Percentiles rank a stretch among this genome's conserved stretches.
Conservation (phyloP, 768 basidiomycete genomes). For the Lentinula boryana region DNA sequence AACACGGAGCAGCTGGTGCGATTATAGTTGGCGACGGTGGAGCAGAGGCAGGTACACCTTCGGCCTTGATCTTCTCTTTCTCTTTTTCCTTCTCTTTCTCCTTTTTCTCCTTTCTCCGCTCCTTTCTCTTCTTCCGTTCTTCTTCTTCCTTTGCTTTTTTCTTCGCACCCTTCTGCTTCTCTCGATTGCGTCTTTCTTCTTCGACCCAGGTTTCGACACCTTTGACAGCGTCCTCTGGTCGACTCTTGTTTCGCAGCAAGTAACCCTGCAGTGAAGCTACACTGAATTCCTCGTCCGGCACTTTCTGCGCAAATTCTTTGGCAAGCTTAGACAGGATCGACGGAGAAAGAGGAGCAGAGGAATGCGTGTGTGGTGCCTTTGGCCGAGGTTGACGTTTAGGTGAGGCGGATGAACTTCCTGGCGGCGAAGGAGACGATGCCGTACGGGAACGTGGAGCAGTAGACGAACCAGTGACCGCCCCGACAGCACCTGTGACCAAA, state of each 20-base stretch:
- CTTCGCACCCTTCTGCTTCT: constrained; percentile 55
- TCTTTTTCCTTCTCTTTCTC: constrained; percentile 19
- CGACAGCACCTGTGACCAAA: neutral
- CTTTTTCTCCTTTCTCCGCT: constrained; percentile 17
- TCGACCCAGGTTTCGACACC: constrained; percentile 76
- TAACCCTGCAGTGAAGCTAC: constrained; percentile 90
- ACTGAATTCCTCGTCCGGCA: constrained; percentile 84
- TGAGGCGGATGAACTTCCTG: constrained; percentile 37
- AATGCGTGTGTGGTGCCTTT: constrained; percentile 43
- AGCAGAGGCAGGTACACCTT: neutral
- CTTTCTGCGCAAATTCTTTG: constrained; percentile 70
- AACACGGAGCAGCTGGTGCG: neutral
- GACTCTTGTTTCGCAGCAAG: constrained; percentile 77
- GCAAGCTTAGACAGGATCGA: constrained; percentile 63
- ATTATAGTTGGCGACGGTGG: neutral
- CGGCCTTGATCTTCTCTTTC: constrained; percentile 7
- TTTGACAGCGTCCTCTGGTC: constrained; percentile 69
- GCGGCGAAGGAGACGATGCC: constrained; percentile 10
- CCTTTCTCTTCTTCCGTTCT: constrained; percentile 17
- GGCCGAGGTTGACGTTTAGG: constrained; percentile 55
- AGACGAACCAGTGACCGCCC: constrained; percentile 11
- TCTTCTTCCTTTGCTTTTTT: constrained; percentile 45
- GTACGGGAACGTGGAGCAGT: constrained; percentile 35
- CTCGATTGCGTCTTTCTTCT: constrained; percentile 70
- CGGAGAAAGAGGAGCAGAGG: constrained; percentile 60